Base-by-base conservation (phyloP, 1,284 basidiomycete species). In the Apiotrichum veenhuisii region DNA sequence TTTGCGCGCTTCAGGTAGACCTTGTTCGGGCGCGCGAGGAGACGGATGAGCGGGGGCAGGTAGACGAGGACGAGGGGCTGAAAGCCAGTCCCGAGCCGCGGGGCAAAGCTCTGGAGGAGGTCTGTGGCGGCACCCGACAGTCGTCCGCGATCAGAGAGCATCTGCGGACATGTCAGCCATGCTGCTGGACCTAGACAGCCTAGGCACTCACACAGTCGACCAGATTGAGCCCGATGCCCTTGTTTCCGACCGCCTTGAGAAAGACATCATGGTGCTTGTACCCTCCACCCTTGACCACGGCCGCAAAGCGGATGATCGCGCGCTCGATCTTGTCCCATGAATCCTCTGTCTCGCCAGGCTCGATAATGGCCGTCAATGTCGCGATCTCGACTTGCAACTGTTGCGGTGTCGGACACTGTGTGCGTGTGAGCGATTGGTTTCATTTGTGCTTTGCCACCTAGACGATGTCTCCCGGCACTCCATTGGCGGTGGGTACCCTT, bases 1-100 rank as follows among this genome's bases (percentile, higher is more conserved):
- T 80, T 79, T 0, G 79, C 75, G 18, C 80, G 69, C 47, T 77
- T 76, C 14, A 80, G 64, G 34, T 76, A 76, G 10, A 81, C 77
- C 63, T 80, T 80, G 69, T 81, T 81, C 0, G 80, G 79, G 34
- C 79, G 65, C 1, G 77, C 77, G 49, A 80, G 77, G 36, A 80
- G 73, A 20, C 69, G 64, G 47, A 81, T 61, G 5, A 80, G 64
- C 0, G 78, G 72, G 17, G 80, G 79, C 14, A 81, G 61, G 62
- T 80, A 81, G 33, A 79, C 64, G 4, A 66, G 57, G 23, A 80
- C 72, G 17, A 80, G 72, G 5, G 76, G 64, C 5, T 71, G 68
- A 60, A 81, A 81, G 22, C 69, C 58, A 9, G 58, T 40, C 3
- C 62, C 69, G 10, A 81, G 69, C 0, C 80, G 70, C 1, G 80